Conservation (phyloP, 2,329 filamentous ascomycete genomes). For the Helotiales sp. region DNA sequence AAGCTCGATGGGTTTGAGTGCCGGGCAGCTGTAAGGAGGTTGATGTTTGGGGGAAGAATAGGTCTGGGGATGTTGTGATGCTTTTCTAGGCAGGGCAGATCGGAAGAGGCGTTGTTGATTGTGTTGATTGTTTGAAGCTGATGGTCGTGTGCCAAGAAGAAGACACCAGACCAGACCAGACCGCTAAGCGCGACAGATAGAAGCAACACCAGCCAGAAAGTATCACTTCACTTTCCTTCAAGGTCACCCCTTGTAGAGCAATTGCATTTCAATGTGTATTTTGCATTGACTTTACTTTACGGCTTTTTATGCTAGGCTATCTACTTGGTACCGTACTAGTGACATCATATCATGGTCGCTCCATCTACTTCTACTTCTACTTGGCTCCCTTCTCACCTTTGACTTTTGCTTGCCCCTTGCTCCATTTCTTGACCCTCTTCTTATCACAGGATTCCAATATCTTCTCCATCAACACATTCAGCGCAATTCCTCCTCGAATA, state of each 20-base stretch:
- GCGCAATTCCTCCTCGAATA: conserved; percentile 51
- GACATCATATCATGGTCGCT: not conserved
- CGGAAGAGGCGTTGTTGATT: not conserved
- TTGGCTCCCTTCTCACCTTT: conserved; percentile 1
- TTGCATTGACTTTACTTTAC: not conserved
- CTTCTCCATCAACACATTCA: conserved; percentile 60
- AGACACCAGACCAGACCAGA: not conserved
- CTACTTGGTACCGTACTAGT: too few species aligned
- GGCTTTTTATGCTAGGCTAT: conserved; percentile 21
- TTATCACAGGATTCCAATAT: conserved; percentile 70
- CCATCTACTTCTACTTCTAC: conserved; percentile 15
- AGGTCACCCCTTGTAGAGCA: not conserved
- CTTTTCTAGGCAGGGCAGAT: not conserved
- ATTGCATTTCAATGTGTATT: not conserved
- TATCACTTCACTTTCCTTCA: too few species aligned
- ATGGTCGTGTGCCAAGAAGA: not conserved
- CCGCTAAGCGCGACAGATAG: not conserved
- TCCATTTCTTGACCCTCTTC: conserved; percentile 70
- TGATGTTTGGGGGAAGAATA: not conserved
- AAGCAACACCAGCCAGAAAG: too few species aligned
- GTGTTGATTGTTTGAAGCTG: not conserved
- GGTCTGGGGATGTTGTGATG: not conserved
- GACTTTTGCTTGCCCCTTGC: conserved; percentile 45
- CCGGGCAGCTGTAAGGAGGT: not conserved
- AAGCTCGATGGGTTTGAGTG: not conserved